Conservation (phyloP, 495 filamentous ascomycete species). For the Penicillium pancosmium region DNA sequence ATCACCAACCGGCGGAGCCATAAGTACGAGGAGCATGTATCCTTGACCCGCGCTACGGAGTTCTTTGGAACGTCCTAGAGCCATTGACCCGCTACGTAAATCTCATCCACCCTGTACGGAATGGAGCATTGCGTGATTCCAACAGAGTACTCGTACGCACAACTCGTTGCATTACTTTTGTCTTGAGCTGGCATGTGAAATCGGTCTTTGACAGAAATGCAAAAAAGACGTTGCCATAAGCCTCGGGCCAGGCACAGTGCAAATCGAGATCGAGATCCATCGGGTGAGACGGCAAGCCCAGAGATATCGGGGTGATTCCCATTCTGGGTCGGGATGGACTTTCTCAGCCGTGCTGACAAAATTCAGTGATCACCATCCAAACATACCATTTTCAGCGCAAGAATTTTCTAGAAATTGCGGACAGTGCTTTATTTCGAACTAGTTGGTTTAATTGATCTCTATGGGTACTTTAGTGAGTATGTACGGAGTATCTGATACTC, state of each 20-base stretch:
- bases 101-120: too few species aligned
- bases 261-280: not conserved
- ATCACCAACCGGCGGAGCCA: not conserved
- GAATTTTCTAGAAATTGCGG: not conserved
- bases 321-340: not conserved
- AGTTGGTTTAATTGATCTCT: not conserved
- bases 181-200: not conserved
- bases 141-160: too few species aligned
- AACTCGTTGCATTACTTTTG: not conserved
- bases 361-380: not conserved
- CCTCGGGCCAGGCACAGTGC: not conserved
- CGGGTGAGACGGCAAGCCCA: not conserved
- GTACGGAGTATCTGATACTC: not conserved
- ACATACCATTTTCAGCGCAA: not conserved
- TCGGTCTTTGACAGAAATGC: not conserved
- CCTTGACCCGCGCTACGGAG: too few species aligned
- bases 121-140: too few species aligned
- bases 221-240: not conserved
- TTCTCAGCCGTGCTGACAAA: conserved; percentile 3
- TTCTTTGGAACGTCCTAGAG: too few species aligned
- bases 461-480: not conserved
- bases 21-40: too few species aligned
- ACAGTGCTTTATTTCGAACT: not conserved
- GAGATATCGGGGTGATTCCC: not conserved
- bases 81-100: too few species aligned